Percentiles rank a stretch among this genome's conserved stretches.
Evolutionary conservation across 2,329 filamentous ascomycete species (phyloP).

Genomic region (Hymenotorrendiella dingleyae): DNA sequence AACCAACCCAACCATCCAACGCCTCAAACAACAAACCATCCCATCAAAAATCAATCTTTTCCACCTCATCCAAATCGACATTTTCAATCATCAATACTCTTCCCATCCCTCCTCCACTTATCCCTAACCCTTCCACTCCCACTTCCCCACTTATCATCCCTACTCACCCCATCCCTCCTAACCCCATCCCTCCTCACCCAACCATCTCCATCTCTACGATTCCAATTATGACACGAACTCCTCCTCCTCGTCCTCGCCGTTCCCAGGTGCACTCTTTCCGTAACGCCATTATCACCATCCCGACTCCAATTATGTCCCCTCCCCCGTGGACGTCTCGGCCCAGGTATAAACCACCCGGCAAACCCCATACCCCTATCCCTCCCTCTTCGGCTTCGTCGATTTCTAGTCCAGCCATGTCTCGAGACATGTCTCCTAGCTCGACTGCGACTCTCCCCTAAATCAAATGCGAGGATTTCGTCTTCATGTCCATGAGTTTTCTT

Average conservation of each 20-base stretch:
- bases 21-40: not conserved
- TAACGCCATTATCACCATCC: not conserved
- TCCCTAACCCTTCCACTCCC: constrained; percentile 1
- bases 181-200: not conserved
- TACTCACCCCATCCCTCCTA: not conserved
- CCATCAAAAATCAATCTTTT: not conserved
- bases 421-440: no score
- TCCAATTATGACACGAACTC: not conserved
- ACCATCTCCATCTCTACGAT: not conserved
- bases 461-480: not conserved
- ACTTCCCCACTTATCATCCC: not conserved
- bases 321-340: not conserved
- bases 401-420: not conserved
- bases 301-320: not conserved
- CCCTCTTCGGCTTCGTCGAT: not conserved
- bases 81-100: constrained; percentile 1
- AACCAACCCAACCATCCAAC: no score
- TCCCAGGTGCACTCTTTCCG: no score
- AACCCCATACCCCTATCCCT: not conserved
- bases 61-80: not conserved
- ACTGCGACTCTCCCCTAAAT: not conserved
- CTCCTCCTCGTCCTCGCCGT: not conserved
- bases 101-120: not conserved
- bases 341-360: not conserved
- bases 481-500: not conserved